phyloP scores from a whole-genome alignment of 768 basidiomycete genomes.

The Leccinum aurantiacum region DNA sequence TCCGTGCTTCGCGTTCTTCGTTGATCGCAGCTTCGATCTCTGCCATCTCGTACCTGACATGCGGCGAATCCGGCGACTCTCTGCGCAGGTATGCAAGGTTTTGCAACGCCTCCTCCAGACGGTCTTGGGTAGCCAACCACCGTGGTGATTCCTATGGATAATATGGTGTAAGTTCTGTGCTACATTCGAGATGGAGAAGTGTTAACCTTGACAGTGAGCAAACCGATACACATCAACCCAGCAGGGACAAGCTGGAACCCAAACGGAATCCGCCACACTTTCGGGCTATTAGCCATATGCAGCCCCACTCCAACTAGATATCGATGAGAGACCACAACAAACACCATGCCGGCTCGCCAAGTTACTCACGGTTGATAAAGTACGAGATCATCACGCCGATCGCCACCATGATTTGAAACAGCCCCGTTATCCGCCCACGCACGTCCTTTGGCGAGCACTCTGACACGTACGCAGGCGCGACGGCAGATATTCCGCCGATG shows the following conservation, averaged over 20 bases:
- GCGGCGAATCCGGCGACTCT: constrained; percentile 40
- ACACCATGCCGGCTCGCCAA: background rate
- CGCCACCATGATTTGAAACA: constrained; percentile 86
- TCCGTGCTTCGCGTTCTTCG: constrained; percentile 67
- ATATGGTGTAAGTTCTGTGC: constrained; percentile 11
- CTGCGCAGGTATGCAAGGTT: constrained; percentile 68
- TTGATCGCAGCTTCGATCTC: constrained; percentile 81
- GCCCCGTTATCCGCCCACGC: constrained; percentile 79
- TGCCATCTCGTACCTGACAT: constrained; percentile 59
- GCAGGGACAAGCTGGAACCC: constrained; percentile 75
- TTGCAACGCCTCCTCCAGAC: constrained; percentile 48
- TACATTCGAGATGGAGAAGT: background rate
- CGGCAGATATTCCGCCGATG: constrained; percentile 80
- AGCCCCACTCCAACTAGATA: constrained; percentile 56
- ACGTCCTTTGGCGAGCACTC: constrained; percentile 88
- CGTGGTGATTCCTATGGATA: constrained; percentile 64
- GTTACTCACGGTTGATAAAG: constrained; percentile 68
- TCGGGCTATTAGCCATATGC: constrained; percentile 46
- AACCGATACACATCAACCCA: constrained; percentile 65
- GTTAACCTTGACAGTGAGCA: constrained; percentile 60
- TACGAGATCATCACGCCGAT: constrained; percentile 84
- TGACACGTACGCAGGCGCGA: constrained; percentile 82
- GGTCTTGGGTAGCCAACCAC: constrained; percentile 68
- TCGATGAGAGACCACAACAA: constrained; percentile 4
- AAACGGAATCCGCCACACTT: constrained; percentile 72